These are phyloP conservation scores for Sideroxylon spinosum DNA, from an alignment of 179 eudicot genomes.

Conservation along the genomic window DNA sequence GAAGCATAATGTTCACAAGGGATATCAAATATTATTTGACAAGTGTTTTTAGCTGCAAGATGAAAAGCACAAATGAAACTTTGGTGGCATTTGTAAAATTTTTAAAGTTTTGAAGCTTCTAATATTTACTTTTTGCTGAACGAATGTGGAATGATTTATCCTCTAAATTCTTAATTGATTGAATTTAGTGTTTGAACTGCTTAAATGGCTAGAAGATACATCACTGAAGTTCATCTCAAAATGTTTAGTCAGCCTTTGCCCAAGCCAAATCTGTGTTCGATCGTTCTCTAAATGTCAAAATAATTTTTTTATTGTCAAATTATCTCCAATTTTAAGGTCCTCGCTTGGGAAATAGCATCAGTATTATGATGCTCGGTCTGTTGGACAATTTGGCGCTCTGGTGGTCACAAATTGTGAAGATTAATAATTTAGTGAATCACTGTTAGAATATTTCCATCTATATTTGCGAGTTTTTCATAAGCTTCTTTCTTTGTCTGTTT, in stretches of 20 bases:
- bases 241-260: slow-evolving; percentile 10
- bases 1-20: slow-evolving; percentile 2
- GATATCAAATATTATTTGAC: background rate
- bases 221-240: background rate
- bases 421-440: background rate
- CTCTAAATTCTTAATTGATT: background rate
- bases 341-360: background rate
- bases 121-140: background rate
- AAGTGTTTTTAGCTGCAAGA: background rate
- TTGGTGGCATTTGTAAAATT: background rate
- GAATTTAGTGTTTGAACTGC: background rate
- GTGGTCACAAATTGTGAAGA: background rate
- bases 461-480: background rate
- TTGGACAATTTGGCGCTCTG: background rate
- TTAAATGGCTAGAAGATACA: background rate
- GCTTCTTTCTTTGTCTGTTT: background rate
- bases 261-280: background rate
- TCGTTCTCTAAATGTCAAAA: background rate
- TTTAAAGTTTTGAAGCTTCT: background rate
- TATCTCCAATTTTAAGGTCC: background rate
- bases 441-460: background rate
- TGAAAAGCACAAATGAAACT: background rate
- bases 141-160: background rate
- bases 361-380: background rate
- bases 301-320: background rate